These are phyloP conservation scores for Croton laevigatus DNA, from an alignment of 441 rosid species.

Conservation along the genomic window DNA sequence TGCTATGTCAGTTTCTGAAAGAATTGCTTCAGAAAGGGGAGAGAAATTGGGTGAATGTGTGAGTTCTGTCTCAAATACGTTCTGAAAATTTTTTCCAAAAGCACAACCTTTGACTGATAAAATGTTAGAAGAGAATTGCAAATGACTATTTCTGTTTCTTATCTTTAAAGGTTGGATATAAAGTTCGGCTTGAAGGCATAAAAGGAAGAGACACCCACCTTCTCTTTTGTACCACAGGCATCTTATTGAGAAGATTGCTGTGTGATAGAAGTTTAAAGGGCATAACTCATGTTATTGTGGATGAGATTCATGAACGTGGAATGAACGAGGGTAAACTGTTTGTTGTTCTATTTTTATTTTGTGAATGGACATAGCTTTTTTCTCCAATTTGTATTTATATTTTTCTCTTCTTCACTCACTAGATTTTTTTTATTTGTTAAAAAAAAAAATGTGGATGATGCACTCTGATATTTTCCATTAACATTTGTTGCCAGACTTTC, in stretches of 20 bases:
- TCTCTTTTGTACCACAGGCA: conserved; percentile 94
- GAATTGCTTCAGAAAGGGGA: conserved; percentile 93
- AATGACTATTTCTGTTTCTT: conserved; percentile 15
- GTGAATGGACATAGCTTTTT: background rate
- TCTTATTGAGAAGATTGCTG: conserved; percentile 82
- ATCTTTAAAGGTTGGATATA: conserved; percentile 75
- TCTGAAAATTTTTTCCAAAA: conserved; percentile 20
- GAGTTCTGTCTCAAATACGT: conserved; percentile 37
- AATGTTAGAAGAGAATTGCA: conserved; percentile 14
- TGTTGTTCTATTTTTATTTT: conserved; percentile 17
- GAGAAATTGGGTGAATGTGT: conserved; percentile 92
- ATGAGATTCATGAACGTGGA: conserved; percentile 98
- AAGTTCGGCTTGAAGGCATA: conserved; percentile 87
- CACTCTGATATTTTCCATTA: conserved; percentile 29
- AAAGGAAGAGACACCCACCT: conserved; percentile 85
- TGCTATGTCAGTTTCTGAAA: conserved; percentile 90
- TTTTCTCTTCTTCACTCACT: background rate
- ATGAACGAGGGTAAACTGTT: conserved; percentile 80
- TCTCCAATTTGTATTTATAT: background rate
- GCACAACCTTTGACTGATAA: conserved; percentile 7
- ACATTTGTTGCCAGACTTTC: conserved; percentile 61
- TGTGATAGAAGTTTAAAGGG: conserved; percentile 85
- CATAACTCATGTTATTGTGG: conserved; percentile 83
- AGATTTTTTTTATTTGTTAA: background rate
- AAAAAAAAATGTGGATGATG: conserved; percentile 10